Percentiles rank a stretch among this genome's conserved stretches.
These are phyloP conservation scores for Spiromyces aspiralis DNA, from an alignment of 371 early-diverging fungal genomes.

Conservation along the genomic window DNA sequence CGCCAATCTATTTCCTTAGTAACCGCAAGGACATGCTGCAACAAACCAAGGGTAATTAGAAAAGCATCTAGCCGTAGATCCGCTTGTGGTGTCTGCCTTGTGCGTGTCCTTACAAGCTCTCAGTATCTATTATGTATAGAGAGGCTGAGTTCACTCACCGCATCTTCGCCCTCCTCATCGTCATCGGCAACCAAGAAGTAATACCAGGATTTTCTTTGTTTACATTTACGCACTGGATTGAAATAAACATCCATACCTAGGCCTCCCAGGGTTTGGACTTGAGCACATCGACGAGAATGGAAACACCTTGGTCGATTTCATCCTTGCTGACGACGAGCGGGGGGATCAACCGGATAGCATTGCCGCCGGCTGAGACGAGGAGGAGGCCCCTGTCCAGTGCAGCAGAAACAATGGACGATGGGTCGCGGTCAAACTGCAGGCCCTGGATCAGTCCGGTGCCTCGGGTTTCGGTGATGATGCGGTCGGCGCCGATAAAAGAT, in stretches of 20 bases:
- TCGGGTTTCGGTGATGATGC: constrained; percentile 56
- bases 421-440: constrained; percentile 45
- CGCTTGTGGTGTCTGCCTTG: neutral
- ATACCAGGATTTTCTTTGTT: no score
- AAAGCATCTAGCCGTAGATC: neutral
- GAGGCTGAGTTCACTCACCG: no score
- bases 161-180: neutral
- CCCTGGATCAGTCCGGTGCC: constrained; percentile 77
- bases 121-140: neutral
- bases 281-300: constrained; percentile 28
- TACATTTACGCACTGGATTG: no score
- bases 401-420: constrained; percentile 48
- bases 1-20: neutral
- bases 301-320: constrained; percentile 48
- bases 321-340: constrained; percentile 53
- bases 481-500: constrained; percentile 27
- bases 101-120: neutral
- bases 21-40: neutral
- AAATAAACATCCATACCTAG: no score
- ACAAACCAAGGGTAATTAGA: neutral
- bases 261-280: no score
- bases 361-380: constrained; percentile 71
- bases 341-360: constrained; percentile 81
- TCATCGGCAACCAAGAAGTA: neutral
- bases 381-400: constrained; percentile 69